Base-by-base conservation (phyloP, 495 filamentous ascomycete genomes). In the Penicillium paxilli region DNA sequence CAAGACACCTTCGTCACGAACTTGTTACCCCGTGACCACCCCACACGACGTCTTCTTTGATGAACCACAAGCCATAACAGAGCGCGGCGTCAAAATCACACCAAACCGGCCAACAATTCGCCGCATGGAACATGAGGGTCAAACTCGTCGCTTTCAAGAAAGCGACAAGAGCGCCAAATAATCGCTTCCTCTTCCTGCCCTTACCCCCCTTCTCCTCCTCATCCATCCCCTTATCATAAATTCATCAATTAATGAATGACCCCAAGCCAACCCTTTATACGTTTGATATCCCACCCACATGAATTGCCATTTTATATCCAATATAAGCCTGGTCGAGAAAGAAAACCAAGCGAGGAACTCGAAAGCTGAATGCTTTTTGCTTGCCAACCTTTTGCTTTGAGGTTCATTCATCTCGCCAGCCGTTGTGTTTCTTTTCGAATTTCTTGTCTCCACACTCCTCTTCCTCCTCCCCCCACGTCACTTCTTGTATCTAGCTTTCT, bases 401-500 rank as follows among this genome's bases (percentile, higher is more conserved):
- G 35, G 44, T 55, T 17, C 42, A 51, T 51, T 47, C 28, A 24
- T 40, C 41, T 23, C 47, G 25, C 54, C 48, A 33, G 19, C 16
- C 26, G 19, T 42, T 14, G 10, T 42, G 10, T 42, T 42, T n/a
- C 17, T 12, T 38, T 42, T 42, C 21, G 19, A 42, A 22, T 5
- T 22, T 19, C 20, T n/a, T n/a, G n/a, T n/a, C n/a, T n/a, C n/a
- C n/a, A n/a, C n/a, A n/a, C n/a, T n/a, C n/a, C n/a, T n/a, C n/a
- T n/a, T n/a, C n/a, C n/a, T 49, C 32, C 51, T 19, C 19, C 50
- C 41, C 52, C 37, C 23, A 49, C 52, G 38, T 5, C 40, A 14
- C 40, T 42, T 42, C 51, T 44, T 68, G 60, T 68, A 68, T 59
- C 47, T 68, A 66, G 58, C 60, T 56, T 59, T 44, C 58, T 66